Conservation (phyloP, 2,329 filamentous ascomycete species). For the Pyrenochaeta sp. region DNA sequence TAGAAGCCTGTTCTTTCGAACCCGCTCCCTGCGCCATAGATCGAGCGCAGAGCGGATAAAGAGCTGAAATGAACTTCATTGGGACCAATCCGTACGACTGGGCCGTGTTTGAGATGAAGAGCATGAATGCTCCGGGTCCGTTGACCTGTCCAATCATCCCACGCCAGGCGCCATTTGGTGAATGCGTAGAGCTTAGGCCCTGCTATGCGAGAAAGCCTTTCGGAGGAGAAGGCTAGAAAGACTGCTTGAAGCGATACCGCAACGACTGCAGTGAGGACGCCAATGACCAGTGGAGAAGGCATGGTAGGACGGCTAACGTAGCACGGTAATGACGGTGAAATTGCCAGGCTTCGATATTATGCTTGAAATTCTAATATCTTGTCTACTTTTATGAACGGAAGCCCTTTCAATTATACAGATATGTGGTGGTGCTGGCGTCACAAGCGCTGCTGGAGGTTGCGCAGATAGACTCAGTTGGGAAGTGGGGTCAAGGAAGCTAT, state of each 20-base stretch:
- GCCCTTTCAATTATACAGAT: background rate
- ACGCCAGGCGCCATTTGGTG: slow-evolving; percentile 57
- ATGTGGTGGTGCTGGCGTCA: background rate
- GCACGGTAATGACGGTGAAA: too few relatives aligned
- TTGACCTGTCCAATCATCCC: slow-evolving; percentile 55
- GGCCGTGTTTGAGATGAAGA: slow-evolving; percentile 50
- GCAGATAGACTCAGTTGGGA: slow-evolving; percentile 1
- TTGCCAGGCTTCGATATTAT: too few relatives aligned
- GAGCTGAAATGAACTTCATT: slow-evolving; percentile 39
- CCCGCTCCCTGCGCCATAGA: slow-evolving; percentile 63
- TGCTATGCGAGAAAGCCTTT: slow-evolving; percentile 31
- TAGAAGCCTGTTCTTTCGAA: slow-evolving; percentile 63
- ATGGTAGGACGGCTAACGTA: background rate
- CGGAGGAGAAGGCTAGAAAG: slow-evolving; percentile 1
- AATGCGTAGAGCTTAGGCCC: slow-evolving; percentile 53
- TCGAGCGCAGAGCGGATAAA: slow-evolving; percentile 59
- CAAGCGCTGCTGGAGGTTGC: background rate
- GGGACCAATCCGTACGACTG: slow-evolving; percentile 21
- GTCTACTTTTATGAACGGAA: too few relatives aligned
- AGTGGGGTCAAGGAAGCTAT: slow-evolving; percentile 12
- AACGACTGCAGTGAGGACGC: background rate
- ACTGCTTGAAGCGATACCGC: slow-evolving; percentile 6
- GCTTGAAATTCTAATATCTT: too few relatives aligned
- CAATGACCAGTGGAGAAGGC: background rate
- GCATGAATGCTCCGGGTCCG: slow-evolving; percentile 54